Conservation (phyloP, 2,329 filamentous ascomycete genomes). For the Metarhizium rileyi region DNA sequence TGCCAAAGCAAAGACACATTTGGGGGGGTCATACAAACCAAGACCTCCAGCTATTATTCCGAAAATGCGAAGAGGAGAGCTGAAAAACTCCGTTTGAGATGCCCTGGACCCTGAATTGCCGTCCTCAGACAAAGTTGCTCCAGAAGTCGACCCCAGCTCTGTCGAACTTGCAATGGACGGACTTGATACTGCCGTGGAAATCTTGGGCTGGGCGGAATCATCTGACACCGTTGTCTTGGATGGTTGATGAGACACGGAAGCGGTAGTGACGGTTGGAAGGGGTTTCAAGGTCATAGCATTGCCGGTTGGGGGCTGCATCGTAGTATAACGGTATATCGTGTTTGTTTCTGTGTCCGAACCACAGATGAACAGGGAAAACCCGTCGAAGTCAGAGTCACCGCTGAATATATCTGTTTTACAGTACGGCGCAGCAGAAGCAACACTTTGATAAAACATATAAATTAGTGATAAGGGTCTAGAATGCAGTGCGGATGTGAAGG, state of each 20-base stretch:
- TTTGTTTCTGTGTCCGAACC: conserved; percentile 11
- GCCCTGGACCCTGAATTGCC: background rate
- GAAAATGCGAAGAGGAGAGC: background rate
- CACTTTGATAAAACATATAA: background rate
- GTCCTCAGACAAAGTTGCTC: background rate
- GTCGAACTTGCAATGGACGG: background rate
- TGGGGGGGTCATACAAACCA: background rate
- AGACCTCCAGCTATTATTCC: background rate
- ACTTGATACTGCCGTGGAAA: background rate
- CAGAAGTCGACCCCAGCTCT: background rate
- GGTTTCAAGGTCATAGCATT: background rate
- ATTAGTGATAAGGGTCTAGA: too few species aligned
- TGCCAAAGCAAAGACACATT: background rate
- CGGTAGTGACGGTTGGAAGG: background rate
- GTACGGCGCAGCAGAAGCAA: conserved; percentile 9
- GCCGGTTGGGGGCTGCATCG: background rate
- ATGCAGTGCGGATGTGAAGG: too few species aligned
- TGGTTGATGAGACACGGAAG: background rate
- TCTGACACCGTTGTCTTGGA: background rate
- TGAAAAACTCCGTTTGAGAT: background rate
- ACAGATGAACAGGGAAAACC: conserved; percentile 14
- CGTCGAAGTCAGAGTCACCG: conserved; percentile 6
- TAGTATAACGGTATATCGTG: conserved; percentile 11
- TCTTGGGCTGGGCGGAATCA: background rate
- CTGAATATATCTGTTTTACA: conserved; percentile 15